Evolutionary conservation across 257 asterid species (phyloP), one percentile per base, ranked within the genome.

Genomic region (Pogostemon cablin): DNA sequence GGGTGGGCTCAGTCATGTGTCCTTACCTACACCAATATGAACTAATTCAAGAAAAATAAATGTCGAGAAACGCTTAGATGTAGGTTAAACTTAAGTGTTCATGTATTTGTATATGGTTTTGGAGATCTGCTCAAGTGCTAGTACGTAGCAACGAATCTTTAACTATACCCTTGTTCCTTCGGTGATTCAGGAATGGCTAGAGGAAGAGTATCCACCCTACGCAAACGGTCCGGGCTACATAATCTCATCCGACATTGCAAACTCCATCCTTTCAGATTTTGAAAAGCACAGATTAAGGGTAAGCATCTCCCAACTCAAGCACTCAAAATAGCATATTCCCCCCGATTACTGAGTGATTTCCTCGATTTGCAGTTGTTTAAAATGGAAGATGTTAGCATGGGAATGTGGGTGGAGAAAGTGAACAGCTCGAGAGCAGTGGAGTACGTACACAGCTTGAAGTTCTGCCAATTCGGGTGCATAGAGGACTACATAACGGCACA

Each of bases 221-320:
- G 98, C 99, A 65, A 95, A 95, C 72, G 99, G 99, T 61, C 99
- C 99, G 5, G 98, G 97, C 65, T 95, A 95, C 81, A 82, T 91
- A 50, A 78, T 95, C 74, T 91, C 99, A 15, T 79, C 87, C n/a
- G 97, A 91, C 80, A 89, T 95, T 43, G 99, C 93, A 46, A 84
- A 82, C 63, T 80, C 68, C 66, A 62, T 95, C 65, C 78, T 86
- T 63, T 80, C 97, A n/a, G 96, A 86, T 73, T 92, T 85, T 60
- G 87, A 79, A 76, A 72, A 85, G 11, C 88, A 76, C 50, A 88
- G 75, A 64, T 75, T 95, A 69, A 78, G 96, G 87, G 99, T 95
- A 68, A 69, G 88, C 40, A 48, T 65, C 11, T 34, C 32, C 32
- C 1, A 25, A 25, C 32, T 25, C 9, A 2, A 17, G 11, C 37